Evolutionary conservation across 108 stramenopile genomes (phyloP), one percentile per base, ranked within the genome.

Genomic region (Pseudonitzschia pungens): DNA sequence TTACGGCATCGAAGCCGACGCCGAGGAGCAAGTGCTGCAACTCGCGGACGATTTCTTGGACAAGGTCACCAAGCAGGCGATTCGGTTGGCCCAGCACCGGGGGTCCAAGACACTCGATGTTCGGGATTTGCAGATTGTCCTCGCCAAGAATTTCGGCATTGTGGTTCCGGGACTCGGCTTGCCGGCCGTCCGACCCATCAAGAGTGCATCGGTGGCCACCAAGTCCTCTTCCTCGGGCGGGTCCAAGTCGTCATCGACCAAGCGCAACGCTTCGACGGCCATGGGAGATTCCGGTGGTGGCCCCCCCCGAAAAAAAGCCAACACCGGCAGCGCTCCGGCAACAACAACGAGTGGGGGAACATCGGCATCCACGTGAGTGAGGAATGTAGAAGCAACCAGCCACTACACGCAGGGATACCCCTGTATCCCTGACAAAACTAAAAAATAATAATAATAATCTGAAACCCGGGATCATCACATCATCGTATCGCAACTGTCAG

Each of bases 31-130:
- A 63, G 70, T 91, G 15, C 70, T 94, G 68, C 81, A 82, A 71
- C 72, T 94, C 70, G 90, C 89, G 28, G 88, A 94, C 69, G 82
- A 88, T 41, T 94, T 94, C 75, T 66, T 94, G 63, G 90, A 91
- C 33, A 88, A 89, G 70, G 89, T 94, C 8, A 81, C 78, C 4
- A 60, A 73, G 10, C 84, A 88, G 77, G 69, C 80, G 11, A 81
- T 87, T 3, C 76, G 83, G 29, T 57, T 94, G 65, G 82, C 92
- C 11, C 83, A 81, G 69, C 92, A 94, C 77, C 86, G 92, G 15
- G 90, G 89, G 44, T 86, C 84, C 45, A 80, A 78, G 21, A 74
- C 66, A 11, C 63, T 94, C 50, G 92, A 94, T 69, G 92, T 90
- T 0, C 86, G 87, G 42, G 92, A 94, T 68, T 59, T 94, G 53